Percentiles rank a stretch among this genome's conserved stretches.
These are phyloP conservation scores for Candida tropicalis DNA, from an alignment of 1,139 yeast genomes.

Conservation along the genomic window DNA sequence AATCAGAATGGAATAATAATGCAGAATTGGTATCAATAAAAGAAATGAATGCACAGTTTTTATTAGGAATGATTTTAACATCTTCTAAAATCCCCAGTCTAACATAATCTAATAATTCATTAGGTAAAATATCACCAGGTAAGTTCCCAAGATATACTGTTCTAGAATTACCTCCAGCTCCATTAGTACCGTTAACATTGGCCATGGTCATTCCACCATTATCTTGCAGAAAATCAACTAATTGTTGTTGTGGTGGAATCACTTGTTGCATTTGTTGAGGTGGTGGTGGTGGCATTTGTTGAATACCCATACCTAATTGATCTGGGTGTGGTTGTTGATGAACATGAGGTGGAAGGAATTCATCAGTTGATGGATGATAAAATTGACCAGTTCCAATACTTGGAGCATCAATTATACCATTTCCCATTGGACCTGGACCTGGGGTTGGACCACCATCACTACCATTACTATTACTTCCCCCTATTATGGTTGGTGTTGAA, in stretches of 20 bases:
- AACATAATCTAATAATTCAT: slow-evolving; percentile 85
- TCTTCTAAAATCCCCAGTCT: slow-evolving; percentile 89
- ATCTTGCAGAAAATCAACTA: neutral
- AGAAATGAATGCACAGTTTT: slow-evolving; percentile 65
- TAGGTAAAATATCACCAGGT: slow-evolving; percentile 78
- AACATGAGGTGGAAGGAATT: slow-evolving; percentile 4
- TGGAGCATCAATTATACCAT: slow-evolving; percentile 14
- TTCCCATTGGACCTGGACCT: slow-evolving; percentile 6
- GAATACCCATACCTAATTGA: slow-evolving; percentile 3
- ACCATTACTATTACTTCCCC: slow-evolving; percentile 3
- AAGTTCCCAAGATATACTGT: slow-evolving; percentile 91
- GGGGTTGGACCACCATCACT: slow-evolving; percentile 2
- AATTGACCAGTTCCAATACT: slow-evolving; percentile 15
- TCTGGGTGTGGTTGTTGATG: slow-evolving; percentile 6
- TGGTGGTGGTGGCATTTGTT: slow-evolving; percentile 4
- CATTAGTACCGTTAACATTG: slow-evolving; percentile 11
- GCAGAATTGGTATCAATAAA: slow-evolving; percentile 65
- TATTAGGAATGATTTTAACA: slow-evolving; percentile 56
- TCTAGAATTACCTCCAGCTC: slow-evolving; percentile 33
- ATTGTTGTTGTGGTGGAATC: neutral
- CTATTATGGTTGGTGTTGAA: slow-evolving; percentile 5
- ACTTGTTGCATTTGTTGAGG: neutral
- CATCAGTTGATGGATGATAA: slow-evolving; percentile 7
- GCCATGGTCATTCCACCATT: slow-evolving; percentile 11
- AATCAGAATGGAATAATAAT: slow-evolving; percentile 61